Conservation (phyloP, 768 basidiomycete genomes). For the Agaricus sinodeliciosus region DNA sequence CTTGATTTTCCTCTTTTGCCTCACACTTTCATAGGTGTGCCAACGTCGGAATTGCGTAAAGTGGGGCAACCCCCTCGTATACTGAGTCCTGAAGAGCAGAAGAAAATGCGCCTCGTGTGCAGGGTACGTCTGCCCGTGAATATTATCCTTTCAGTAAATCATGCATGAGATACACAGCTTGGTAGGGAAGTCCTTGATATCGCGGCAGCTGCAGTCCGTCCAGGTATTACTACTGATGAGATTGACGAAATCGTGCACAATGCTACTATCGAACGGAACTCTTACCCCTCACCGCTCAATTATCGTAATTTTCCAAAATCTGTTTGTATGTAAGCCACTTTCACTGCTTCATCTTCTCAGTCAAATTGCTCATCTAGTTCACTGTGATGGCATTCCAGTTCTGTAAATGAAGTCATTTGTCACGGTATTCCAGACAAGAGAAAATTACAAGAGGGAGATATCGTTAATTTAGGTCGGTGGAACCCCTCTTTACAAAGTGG, state of each 20-base stretch:
- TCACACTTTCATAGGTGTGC: slow-evolving; percentile 38
- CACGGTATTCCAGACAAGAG: slow-evolving; percentile 93
- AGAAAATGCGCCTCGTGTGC: slow-evolving; percentile 85
- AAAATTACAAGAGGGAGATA: slow-evolving; percentile 86
- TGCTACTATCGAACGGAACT: slow-evolving; percentile 81
- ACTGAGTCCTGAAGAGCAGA: slow-evolving; percentile 68
- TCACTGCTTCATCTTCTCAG: background rate
- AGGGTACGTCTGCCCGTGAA: slow-evolving; percentile 45
- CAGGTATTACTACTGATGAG: slow-evolving; percentile 96
- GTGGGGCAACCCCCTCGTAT: slow-evolving; percentile 59
- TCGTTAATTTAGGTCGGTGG: slow-evolving; percentile 78
- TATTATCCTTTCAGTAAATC: background rate
- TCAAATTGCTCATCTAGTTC: slow-evolving; percentile 1
- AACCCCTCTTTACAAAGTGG: background rate
- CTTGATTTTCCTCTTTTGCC: slow-evolving; percentile 2
- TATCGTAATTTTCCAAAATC: slow-evolving; percentile 93
- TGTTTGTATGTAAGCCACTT: slow-evolving; percentile 79
- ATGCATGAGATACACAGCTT: slow-evolving; percentile 41
- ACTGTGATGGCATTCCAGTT: slow-evolving; percentile 33
- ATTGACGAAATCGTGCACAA: slow-evolving; percentile 92
- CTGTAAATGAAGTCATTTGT: slow-evolving; percentile 93
- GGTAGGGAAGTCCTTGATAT: slow-evolving; percentile 90
- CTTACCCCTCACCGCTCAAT: slow-evolving; percentile 92
- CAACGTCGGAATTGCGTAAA: slow-evolving; percentile 49
- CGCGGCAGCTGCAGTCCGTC: slow-evolving; percentile 76